phyloP scores from a whole-genome alignment of 371 early-diverging fungal genomes.

The Phascolomyces articulosus region DNA sequence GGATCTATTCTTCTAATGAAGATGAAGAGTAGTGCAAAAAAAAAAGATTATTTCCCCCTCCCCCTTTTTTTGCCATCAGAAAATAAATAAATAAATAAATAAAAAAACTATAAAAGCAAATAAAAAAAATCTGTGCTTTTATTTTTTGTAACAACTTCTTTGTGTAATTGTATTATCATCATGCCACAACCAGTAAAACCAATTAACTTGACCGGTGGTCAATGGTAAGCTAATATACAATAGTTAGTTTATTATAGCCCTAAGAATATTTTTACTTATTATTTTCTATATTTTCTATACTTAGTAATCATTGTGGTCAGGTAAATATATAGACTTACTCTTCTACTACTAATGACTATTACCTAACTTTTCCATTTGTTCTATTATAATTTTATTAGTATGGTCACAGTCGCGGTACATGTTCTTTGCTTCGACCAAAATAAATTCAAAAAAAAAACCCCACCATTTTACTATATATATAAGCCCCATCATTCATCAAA shows the following conservation, averaged over 20 bases:
- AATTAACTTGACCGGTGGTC: slow-evolving; percentile 25
- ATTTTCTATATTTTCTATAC: background rate
- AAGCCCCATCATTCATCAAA: background rate
- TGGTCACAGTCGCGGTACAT: slow-evolving; percentile 4
- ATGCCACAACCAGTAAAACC: slow-evolving; percentile 22
- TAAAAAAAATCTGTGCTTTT: background rate
- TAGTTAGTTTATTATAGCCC: background rate
- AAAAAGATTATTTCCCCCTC: too few relatives aligned
- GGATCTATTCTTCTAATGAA: too few relatives aligned
- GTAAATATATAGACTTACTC: slow-evolving; percentile 3
- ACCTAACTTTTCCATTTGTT: background rate
- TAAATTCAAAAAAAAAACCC: background rate
- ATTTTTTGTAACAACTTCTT: background rate
- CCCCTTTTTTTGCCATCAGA: too few relatives aligned
- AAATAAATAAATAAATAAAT: too few relatives aligned
- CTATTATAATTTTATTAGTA: slow-evolving; percentile 5
- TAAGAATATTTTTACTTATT: too few relatives aligned
- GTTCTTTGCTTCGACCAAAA: slow-evolving; percentile 7
- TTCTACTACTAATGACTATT: background rate
- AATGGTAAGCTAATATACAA: slow-evolving; percentile 25
- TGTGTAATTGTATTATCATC: background rate
- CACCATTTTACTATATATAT: background rate
- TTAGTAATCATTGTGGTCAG: slow-evolving; percentile 24
- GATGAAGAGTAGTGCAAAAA: too few relatives aligned
- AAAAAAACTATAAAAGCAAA: background rate